Percentiles rank a stretch among this genome's conserved stretches.
phyloP scores from a whole-genome alignment of 1,139 yeast genomes.

The Debaryomyces sp. region DNA sequence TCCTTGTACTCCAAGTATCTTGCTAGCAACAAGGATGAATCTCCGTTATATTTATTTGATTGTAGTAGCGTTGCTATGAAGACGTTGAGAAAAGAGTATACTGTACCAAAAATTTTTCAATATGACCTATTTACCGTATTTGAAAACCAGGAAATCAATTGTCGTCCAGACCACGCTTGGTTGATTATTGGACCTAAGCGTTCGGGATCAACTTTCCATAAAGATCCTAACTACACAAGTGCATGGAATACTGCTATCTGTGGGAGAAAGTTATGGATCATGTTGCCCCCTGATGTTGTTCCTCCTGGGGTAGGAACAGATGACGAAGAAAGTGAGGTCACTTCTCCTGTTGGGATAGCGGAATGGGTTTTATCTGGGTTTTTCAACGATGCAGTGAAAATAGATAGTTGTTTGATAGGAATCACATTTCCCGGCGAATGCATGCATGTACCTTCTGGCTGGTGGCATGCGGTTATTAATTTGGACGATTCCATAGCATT shows the following conservation, averaged over 20 bases:
- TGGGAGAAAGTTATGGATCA: conserved; percentile 84
- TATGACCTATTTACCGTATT: conserved; percentile 53
- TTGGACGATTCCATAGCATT: conserved; percentile 77
- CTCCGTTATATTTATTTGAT: conserved; percentile 83
- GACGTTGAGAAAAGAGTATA: conserved; percentile 55
- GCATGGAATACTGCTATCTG: conserved; percentile 86
- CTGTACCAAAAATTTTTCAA: conserved; percentile 54
- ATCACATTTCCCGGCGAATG: conserved; percentile 83
- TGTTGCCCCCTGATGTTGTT: conserved; percentile 73
- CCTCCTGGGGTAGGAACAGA: conserved; percentile 91
- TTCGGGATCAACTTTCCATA: conserved; percentile 88
- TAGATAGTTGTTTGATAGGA: conserved; percentile 62
- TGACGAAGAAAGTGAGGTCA: conserved; percentile 82
- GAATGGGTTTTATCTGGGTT: conserved; percentile 89
- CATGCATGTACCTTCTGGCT: conserved; percentile 87
- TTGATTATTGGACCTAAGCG: conserved; percentile 78
- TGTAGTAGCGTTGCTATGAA: conserved; percentile 70
- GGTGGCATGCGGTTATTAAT: conserved; percentile 96
- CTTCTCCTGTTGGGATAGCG: conserved; percentile 85
- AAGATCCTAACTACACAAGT: conserved; percentile 87
- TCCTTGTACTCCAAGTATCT: conserved; percentile 64
- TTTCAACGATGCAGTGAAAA: conserved; percentile 58
- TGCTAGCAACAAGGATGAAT: conserved; percentile 67
- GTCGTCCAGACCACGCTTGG: conserved; percentile 92
- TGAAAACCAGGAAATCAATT: conserved; percentile 32